Conservation (phyloP, 805 yeast genomes). For the Jamesozyma hellenica region DNA sequence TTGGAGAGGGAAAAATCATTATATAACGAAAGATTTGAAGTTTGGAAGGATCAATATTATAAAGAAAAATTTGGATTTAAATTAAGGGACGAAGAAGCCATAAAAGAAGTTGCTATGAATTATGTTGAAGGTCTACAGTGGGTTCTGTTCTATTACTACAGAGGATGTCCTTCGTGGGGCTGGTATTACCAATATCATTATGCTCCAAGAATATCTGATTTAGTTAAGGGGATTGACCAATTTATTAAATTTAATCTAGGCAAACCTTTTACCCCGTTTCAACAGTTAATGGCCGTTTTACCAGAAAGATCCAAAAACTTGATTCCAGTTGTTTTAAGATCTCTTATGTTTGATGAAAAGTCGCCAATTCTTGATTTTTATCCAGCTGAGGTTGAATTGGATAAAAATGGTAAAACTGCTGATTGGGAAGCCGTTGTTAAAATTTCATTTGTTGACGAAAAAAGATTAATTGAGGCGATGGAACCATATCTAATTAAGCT, state of each 20-base stretch:
- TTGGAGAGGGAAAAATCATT: constrained; percentile 43
- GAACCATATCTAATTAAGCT: constrained; percentile 51
- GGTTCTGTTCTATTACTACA: constrained; percentile 86
- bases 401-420: constrained; percentile 88
- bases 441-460: constrained; percentile 82
- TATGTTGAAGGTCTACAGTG: constrained; percentile 94
- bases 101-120: constrained; percentile 60
- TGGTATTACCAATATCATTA: constrained; percentile 90
- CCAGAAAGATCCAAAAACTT: constrained; percentile 82
- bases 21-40: constrained; percentile 62
- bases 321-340: constrained; percentile 68
- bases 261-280: constrained; percentile 80
- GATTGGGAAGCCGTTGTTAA: constrained; percentile 97
- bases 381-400: constrained; percentile 79
- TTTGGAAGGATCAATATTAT: constrained; percentile 84
- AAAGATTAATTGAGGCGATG: constrained; percentile 63
- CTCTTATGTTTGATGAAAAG: constrained; percentile 71
- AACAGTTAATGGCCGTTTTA: constrained; percentile 93
- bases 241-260: constrained; percentile 57
- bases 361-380: constrained; percentile 88
- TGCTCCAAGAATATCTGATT: constrained; percentile 88
- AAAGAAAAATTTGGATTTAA: constrained; percentile 63
- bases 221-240: constrained; percentile 59
- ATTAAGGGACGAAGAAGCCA: constrained; percentile 34
- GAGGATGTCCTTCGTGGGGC: constrained; percentile 90